Conservation (phyloP, 192 early-diverging fungal genomes). For the Gamsiella multidivaricata region DNA sequence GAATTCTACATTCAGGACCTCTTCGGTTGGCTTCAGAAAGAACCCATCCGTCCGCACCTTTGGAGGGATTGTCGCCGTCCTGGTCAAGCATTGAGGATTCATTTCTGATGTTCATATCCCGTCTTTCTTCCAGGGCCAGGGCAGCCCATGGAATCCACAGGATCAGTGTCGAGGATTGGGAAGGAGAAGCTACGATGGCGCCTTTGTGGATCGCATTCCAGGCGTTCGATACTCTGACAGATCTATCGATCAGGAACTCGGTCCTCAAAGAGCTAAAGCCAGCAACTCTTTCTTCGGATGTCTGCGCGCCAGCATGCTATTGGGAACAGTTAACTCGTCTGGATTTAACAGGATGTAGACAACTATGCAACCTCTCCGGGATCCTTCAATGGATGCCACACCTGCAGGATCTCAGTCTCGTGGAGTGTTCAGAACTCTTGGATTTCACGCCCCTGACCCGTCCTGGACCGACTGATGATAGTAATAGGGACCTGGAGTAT, state of each 20-base stretch:
- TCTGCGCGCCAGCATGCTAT: not conserved
- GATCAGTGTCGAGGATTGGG: constrained; percentile 24
- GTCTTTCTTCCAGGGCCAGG: not conserved
- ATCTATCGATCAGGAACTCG: constrained; percentile 8
- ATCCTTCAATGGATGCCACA: not conserved
- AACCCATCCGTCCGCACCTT: not conserved
- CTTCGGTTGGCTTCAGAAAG: not conserved
- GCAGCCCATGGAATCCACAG: not conserved
- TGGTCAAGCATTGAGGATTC: constrained; percentile 17
- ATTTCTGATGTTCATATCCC: constrained; percentile 10
- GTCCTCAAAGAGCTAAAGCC: not conserved
- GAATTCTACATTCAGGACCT: not conserved
- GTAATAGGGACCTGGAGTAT: not conserved
- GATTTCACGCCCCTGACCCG: constrained; percentile 14
- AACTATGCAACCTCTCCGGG: constrained; percentile 20
- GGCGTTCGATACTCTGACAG: not conserved
- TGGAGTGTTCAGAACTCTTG: constrained; percentile 2
- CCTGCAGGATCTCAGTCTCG: constrained; percentile 20
- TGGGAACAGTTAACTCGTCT: constrained; percentile 18
- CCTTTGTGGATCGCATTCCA: not conserved
- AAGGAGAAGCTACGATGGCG: not conserved
- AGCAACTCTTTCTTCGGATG: not conserved
- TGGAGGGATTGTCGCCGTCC: too few species aligned
- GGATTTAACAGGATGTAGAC: constrained; percentile 22
- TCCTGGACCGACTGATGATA: not conserved